phyloP scores from a whole-genome alignment of 495 filamentous ascomycete species.

The Hypoxylon subgilvum region DNA sequence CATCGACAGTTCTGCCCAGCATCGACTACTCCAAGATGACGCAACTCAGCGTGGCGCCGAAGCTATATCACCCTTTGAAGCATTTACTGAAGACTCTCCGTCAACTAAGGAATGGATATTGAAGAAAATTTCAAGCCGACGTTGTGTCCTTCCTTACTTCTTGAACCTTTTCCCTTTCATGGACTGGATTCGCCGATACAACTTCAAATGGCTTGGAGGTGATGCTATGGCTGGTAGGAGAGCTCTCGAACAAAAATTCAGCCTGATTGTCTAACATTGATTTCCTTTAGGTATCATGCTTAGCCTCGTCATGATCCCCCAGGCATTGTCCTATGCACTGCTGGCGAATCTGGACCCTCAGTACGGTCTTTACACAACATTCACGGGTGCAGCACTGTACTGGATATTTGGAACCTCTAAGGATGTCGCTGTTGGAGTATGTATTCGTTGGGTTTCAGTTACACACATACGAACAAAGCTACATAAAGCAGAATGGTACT shows the following conservation, averaged over 20 bases:
- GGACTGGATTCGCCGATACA: conserved; percentile 60
- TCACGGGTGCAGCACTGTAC: conserved; percentile 70
- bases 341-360: conserved; percentile 63
- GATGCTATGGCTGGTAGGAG: conserved; percentile 55
- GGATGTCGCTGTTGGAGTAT: conserved; percentile 71
- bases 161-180: conserved; percentile 49
- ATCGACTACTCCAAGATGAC: no score
- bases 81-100: no score
- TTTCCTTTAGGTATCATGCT: conserved; percentile 46
- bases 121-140: no score
- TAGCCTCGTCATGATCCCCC: conserved; percentile 61
- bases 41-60: no score
- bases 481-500: no score
- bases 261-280: conserved; percentile 34
- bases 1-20: no score
- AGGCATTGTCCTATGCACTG: conserved; percentile 70
- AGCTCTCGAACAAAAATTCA: conserved; percentile 2
- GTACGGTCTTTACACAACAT: conserved; percentile 70
- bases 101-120: no score
- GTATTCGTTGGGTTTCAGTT: conserved; percentile 32
- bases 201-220: conserved; percentile 56
- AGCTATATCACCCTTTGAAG: no score
- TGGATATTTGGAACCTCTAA: conserved; percentile 74
- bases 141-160: no score
- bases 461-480: no score